Percentiles rank a stretch among this genome's conserved stretches.
These are phyloP conservation scores for Myriosclerotinia duriaeana DNA, from an alignment of 2,329 filamentous ascomycete species.

Conservation along the genomic window DNA sequence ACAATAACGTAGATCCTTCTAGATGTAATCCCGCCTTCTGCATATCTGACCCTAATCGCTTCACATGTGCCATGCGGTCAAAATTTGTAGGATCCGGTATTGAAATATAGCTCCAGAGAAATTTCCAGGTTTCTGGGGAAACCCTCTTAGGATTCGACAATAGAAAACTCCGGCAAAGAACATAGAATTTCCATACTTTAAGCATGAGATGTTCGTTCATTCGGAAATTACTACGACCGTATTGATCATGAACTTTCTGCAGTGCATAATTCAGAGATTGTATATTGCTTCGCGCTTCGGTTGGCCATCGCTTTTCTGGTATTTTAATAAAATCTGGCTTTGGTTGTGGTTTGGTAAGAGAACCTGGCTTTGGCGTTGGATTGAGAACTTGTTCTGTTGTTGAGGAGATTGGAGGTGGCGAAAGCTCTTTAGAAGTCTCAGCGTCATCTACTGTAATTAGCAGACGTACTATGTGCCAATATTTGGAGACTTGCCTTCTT, in stretches of 20 bases:
- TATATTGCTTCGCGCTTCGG: background rate
- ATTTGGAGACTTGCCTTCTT: conserved; percentile 14
- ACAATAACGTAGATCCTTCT: conserved; percentile 57
- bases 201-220: background rate
- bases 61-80: conserved; percentile 60
- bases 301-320: background rate
- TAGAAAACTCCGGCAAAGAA: conserved; percentile 49
- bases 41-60: conserved; percentile 65
- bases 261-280: conserved; percentile 1
- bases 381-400: conserved; percentile 11
- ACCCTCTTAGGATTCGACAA: conserved; percentile 53
- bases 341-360: background rate
- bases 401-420: conserved; percentile 5
- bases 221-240: conserved; percentile 12
- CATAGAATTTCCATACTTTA: conserved; percentile 49
- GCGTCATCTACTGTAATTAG: conserved; percentile 17
- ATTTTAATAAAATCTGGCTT: background rate
- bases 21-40: conserved; percentile 56
- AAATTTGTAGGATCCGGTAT: conserved; percentile 49
- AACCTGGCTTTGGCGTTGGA: conserved; percentile 1
- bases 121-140: conserved; percentile 60
- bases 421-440: conserved; percentile 3
- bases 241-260: background rate
- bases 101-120: conserved; percentile 63
- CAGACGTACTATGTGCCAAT: background rate